phyloP scores from a whole-genome alignment of 2,329 filamentous ascomycete genomes.

The Penicillium palitans region DNA sequence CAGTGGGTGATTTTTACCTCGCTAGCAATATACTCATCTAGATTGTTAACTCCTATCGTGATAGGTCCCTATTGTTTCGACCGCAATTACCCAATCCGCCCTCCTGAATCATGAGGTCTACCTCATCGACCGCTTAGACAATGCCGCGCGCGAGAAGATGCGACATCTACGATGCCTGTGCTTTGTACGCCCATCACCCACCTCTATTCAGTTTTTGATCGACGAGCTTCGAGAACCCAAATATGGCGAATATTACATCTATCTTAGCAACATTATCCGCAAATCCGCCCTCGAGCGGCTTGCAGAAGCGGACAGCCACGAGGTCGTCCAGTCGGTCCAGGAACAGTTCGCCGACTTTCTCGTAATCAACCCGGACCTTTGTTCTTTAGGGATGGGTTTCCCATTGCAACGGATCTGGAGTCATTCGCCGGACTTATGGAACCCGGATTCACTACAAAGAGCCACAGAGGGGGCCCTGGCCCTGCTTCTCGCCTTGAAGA shows the following conservation, averaged over 20 bases:
- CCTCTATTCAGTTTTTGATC: slow-evolving; percentile 89
- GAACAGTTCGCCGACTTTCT: slow-evolving; percentile 97
- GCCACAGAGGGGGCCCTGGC: slow-evolving; percentile 85
- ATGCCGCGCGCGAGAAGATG: slow-evolving; percentile 91
- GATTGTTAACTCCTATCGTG: slow-evolving; percentile 26
- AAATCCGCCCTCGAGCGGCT: slow-evolving; percentile 93
- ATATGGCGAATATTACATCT: slow-evolving; percentile 95
- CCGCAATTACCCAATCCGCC: slow-evolving; percentile 90
- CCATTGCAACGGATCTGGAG: slow-evolving; percentile 80
- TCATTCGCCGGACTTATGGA: slow-evolving; percentile 80
- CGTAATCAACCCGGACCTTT: slow-evolving; percentile 91
- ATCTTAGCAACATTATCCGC: slow-evolving; percentile 96
- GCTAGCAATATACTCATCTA: slow-evolving; percentile 4
- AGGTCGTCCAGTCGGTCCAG: slow-evolving; percentile 90
- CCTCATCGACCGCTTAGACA: slow-evolving; percentile 94
- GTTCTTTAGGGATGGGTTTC: slow-evolving; percentile 72
- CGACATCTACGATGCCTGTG: slow-evolving; percentile 91
- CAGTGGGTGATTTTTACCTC: slow-evolving; percentile 58
- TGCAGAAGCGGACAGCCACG: slow-evolving; percentile 95
- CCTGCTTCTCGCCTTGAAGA: slow-evolving; percentile 84
- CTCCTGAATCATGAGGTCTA: slow-evolving; percentile 96
- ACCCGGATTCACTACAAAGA: slow-evolving; percentile 80
- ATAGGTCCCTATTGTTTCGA: slow-evolving; percentile 84
- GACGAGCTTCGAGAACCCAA: slow-evolving; percentile 95
- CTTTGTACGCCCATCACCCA: slow-evolving; percentile 86